phyloP scores from a whole-genome alignment of 495 filamentous ascomycete species.

The Viridothelium virens region DNA sequence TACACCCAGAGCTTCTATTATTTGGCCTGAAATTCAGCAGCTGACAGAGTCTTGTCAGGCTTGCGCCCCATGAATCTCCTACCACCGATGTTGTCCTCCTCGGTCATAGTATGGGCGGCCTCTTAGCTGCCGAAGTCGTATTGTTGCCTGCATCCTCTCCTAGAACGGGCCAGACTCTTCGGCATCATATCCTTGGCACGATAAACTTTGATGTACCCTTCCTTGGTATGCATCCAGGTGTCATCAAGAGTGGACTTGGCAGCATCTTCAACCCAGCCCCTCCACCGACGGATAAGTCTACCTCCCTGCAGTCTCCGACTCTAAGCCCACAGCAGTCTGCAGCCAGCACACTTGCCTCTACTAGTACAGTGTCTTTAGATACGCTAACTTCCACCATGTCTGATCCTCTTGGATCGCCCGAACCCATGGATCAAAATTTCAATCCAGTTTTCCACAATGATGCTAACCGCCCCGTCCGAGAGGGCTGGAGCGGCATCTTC shows the following conservation, averaged over 20 bases:
- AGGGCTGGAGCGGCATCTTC: constrained; percentile 55
- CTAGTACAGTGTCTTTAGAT: not conserved
- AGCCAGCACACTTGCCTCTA: not conserved
- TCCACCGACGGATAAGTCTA: constrained; percentile 17
- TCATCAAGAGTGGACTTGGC: constrained; percentile 68
- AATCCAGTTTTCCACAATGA: constrained; percentile 71
- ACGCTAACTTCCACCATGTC: not conserved
- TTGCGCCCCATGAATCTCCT: constrained; percentile 65
- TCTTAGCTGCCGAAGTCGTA: constrained; percentile 72
- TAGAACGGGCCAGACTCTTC: constrained; percentile 37
- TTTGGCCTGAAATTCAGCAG: not conserved
- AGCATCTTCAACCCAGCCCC: constrained; percentile 63
- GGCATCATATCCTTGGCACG: constrained; percentile 74
- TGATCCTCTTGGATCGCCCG: constrained; percentile 11
- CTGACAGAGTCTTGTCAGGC: constrained; percentile 39
- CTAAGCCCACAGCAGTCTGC: not conserved
- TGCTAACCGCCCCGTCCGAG: constrained; percentile 52
- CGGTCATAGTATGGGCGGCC: constrained; percentile 86
- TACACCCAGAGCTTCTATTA: constrained; percentile 27
- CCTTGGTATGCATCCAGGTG: constrained; percentile 80
- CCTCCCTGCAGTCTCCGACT: not conserved
- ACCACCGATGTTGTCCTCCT: constrained; percentile 74
- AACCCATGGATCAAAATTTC: constrained; percentile 52
- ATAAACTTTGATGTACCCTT: constrained; percentile 84
- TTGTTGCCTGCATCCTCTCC: constrained; percentile 44